Conservation (phyloP, 2,329 filamentous ascomycete species). For the Alternaria ventricosa region DNA sequence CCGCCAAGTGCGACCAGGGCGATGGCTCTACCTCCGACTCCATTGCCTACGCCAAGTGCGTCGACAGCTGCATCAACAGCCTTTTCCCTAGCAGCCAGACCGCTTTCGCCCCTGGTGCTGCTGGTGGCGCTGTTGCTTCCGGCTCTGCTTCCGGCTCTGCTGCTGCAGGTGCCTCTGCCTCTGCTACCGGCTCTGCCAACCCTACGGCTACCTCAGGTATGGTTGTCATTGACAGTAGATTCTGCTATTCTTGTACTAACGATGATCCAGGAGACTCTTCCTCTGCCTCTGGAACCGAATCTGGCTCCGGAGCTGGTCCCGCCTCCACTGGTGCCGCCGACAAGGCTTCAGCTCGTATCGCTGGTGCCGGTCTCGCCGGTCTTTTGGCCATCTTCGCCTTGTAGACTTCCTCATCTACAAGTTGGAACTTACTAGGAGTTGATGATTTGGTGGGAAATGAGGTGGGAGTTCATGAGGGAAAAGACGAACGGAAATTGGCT, state of each 20-base stretch:
- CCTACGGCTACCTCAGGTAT: conserved; percentile 2
- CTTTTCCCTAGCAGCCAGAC: conserved; percentile 55
- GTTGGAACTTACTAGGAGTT: neutral
- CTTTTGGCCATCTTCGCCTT: conserved; percentile 49
- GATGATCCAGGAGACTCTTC: neutral
- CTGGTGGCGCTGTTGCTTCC: conserved; percentile 29
- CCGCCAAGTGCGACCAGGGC: conserved; percentile 61
- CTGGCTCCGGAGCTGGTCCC: conserved; percentile 28
- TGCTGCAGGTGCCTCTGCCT: conserved; percentile 26
- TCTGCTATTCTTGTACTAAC: neutral
- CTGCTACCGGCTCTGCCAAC: conserved; percentile 20
- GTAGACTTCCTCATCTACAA: conserved; percentile 26
- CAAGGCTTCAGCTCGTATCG: conserved; percentile 37
- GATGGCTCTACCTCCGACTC: conserved; percentile 56
- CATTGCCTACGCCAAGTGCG: conserved; percentile 56
- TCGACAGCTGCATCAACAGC: conserved; percentile 57
- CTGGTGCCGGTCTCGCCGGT: conserved; percentile 46
- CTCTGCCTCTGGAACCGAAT: conserved; percentile 27
- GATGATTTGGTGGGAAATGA: neutral
- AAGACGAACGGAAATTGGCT: neutral
- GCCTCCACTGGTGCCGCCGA: conserved; percentile 40
- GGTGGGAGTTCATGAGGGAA: conserved; percentile 1
- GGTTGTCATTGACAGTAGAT: neutral
- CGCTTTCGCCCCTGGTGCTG: conserved; percentile 25
- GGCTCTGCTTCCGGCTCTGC: conserved; percentile 30